Conservation (phyloP, 495 filamentous ascomycete genomes). For the Usnea hakonensis region DNA sequence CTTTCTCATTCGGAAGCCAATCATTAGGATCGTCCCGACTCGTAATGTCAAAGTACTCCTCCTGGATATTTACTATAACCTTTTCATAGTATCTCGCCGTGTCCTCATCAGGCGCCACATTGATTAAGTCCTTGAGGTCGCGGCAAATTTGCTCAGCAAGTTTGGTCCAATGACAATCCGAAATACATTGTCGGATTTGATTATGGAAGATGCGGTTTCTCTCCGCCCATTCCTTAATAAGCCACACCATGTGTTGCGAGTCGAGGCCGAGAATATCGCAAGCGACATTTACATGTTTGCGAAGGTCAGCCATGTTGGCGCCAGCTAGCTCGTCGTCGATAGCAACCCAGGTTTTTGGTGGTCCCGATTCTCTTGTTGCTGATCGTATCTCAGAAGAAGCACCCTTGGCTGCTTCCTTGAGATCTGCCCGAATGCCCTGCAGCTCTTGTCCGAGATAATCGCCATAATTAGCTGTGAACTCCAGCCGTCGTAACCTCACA, state of each 20-base stretch:
- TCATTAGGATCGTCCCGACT: slow-evolving; percentile 10
- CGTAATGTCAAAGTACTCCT: slow-evolving; percentile 13
- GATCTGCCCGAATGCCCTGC: slow-evolving; percentile 9
- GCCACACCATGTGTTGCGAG: slow-evolving; percentile 12
- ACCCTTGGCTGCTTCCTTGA: slow-evolving; percentile 12
- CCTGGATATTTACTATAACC: slow-evolving; percentile 15
- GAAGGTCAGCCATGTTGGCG: slow-evolving; percentile 10
- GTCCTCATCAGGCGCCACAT: slow-evolving; percentile 17
- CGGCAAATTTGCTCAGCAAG: slow-evolving; percentile 18
- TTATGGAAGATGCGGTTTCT: slow-evolving; percentile 14
- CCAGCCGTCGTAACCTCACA: slow-evolving; percentile 15
- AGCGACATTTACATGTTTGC: slow-evolving; percentile 4
- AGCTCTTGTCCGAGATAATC: slow-evolving; percentile 16
- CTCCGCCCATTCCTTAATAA: slow-evolving; percentile 18
- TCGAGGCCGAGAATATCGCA: slow-evolving; percentile 14
- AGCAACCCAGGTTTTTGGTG: slow-evolving; percentile 3
- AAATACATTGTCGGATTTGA: slow-evolving; percentile 12
- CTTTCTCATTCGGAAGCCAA: slow-evolving; percentile 17
- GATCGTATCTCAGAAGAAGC: slow-evolving; percentile 4
- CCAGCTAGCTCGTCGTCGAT: slow-evolving; percentile 18
- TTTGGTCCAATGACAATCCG: slow-evolving; percentile 9
- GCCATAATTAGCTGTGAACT: slow-evolving; percentile 17
- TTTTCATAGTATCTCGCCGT: slow-evolving; percentile 17
- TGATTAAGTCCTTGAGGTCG: slow-evolving; percentile 17
- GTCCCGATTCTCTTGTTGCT: neutral